Evolutionary conservation across 2,329 filamentous ascomycete genomes (phyloP).

Genomic region (Nectriaceae sp.): DNA sequence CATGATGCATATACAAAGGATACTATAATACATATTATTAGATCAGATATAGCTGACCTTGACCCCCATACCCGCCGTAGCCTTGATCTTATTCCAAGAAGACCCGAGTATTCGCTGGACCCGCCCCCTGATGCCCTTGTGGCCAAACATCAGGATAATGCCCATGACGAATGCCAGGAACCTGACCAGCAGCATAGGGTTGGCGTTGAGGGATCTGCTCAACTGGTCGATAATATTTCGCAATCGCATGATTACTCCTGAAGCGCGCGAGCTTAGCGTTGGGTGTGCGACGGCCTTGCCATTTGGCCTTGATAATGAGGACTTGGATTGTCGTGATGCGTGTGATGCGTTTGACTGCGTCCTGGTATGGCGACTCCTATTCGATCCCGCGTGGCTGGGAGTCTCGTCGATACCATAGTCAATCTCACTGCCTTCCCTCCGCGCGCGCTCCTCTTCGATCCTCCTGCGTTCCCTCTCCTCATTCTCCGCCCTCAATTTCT

Average conservation of each 20-base stretch:
- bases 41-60: constrained; percentile 92
- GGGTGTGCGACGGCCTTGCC: constrained; percentile 30
- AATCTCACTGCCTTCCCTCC: constrained; percentile 58
- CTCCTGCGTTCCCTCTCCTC: constrained; percentile 56
- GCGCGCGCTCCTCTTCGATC: constrained; percentile 54
- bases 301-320: constrained; percentile 28
- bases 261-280: constrained; percentile 49
- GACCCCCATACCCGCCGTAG: constrained; percentile 92
- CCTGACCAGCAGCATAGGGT: constrained; percentile 58
- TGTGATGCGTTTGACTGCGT: constrained; percentile 35
- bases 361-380: constrained; percentile 33
- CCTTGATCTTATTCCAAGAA: constrained; percentile 78
- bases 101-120: constrained; percentile 67
- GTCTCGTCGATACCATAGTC: constrained; percentile 70
- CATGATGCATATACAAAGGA: constrained; percentile 12
- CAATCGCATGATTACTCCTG: constrained; percentile 55
- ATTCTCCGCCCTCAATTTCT: constrained; percentile 57
- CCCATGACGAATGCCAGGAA: constrained; percentile 79
- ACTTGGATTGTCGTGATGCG: constrained; percentile 33
- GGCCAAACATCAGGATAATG: constrained; percentile 74
- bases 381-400: constrained; percentile 39
- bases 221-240: constrained; percentile 53
- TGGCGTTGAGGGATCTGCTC: constrained; percentile 52
- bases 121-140: constrained; percentile 73
- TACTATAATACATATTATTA: constrained; percentile 22